phyloP scores from a whole-genome alignment of 306 rosid genomes.

The Fragaria iinumae region DNA sequence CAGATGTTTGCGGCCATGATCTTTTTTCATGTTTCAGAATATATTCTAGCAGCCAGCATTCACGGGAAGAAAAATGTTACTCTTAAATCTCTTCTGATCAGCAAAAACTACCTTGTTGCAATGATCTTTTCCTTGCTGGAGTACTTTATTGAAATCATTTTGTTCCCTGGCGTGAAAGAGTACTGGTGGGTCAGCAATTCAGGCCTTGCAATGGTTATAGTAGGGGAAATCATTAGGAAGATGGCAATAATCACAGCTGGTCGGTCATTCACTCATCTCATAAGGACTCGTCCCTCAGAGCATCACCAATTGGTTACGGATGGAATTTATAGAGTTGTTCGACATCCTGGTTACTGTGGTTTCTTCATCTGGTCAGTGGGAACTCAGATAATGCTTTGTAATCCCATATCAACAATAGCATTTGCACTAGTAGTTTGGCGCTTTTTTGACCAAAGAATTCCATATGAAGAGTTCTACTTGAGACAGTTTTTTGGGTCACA shows the following conservation, averaged over 20 bases:
- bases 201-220: slow-evolving; percentile 61
- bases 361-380: slow-evolving; percentile 86
- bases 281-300: slow-evolving; percentile 49
- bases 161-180: slow-evolving; percentile 71
- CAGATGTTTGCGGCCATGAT: slow-evolving; percentile 54
- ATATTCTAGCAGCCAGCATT: slow-evolving; percentile 52
- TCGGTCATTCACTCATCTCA: slow-evolving; percentile 73
- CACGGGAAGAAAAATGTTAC: slow-evolving; percentile 69
- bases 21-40: slow-evolving; percentile 83
- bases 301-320: slow-evolving; percentile 60
- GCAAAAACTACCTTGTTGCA: slow-evolving; percentile 60
- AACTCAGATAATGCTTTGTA: slow-evolving; percentile 92
- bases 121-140: slow-evolving; percentile 71
- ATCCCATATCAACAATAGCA: slow-evolving; percentile 67
- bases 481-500: slow-evolving; percentile 66
- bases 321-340: slow-evolving; percentile 64
- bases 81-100: slow-evolving; percentile 70
- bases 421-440: slow-evolving; percentile 74
- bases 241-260: slow-evolving; percentile 75
- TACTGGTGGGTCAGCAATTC: slow-evolving; percentile 58
- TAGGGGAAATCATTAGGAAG: slow-evolving; percentile 75
- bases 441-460: slow-evolving; percentile 50
- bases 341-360: slow-evolving; percentile 89
- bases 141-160: slow-evolving; percentile 50
- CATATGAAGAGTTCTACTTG: slow-evolving; percentile 79